Conservation (phyloP, 345 rosid genomes). For the Lepidium africanum region DNA sequence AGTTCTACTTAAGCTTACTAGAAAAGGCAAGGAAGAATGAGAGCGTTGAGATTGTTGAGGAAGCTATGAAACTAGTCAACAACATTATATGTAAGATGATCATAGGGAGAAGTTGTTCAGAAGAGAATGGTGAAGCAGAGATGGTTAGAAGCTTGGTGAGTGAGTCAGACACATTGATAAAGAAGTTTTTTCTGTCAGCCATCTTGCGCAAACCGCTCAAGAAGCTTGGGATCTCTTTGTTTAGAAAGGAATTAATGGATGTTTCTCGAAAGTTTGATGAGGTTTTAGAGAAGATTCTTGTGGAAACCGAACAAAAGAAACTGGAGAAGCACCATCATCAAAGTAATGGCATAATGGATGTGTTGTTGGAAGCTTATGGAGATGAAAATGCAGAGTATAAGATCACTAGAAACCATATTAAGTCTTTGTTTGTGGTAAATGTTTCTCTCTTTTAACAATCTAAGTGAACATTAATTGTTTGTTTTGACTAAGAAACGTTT, state of each 20-base stretch:
- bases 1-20: neutral
- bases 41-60: neutral
- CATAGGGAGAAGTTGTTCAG: slow-evolving; percentile 24
- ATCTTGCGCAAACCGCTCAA: neutral
- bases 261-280: neutral
- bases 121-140: slow-evolving; percentile 6
- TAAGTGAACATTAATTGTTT: no score
- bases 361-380: neutral
- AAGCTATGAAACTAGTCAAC: slow-evolving; percentile 18
- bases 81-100: slow-evolving; percentile 14
- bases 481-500: no score
- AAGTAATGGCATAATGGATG: neutral
- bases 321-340: neutral
- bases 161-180: neutral
- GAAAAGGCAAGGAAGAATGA: slow-evolving; percentile 4
- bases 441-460: no score
- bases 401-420: no score
- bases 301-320: neutral
- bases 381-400: no score
- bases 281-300: slow-evolving; percentile 13
- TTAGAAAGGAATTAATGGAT: neutral
- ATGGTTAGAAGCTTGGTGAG: slow-evolving; percentile 6
- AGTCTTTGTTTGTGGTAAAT: no score
- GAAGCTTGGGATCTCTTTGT: neutral
- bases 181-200: neutral